Evolutionary conservation across 2,329 filamentous ascomycete genomes (phyloP).

Genomic region (Ramularia endophylla): DNA sequence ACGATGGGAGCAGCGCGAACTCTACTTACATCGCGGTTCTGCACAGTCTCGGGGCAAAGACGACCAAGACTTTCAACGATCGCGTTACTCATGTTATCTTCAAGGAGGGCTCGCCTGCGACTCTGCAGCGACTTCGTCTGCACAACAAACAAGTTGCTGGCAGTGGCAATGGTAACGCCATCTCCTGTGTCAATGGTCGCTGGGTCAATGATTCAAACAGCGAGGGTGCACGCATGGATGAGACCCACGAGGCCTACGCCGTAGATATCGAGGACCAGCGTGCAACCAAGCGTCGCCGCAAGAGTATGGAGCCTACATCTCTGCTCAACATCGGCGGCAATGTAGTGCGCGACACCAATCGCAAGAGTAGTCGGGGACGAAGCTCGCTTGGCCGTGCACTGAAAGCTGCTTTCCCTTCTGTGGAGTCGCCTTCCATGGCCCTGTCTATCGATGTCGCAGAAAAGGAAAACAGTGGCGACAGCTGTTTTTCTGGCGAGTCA

Average conservation of each 20-base stretch:
- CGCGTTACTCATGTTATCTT: slow-evolving; percentile 33
- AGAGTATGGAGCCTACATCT: slow-evolving; percentile 33
- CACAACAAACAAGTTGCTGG: slow-evolving; percentile 28
- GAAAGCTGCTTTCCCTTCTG: slow-evolving; percentile 17
- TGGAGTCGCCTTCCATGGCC: slow-evolving; percentile 9
- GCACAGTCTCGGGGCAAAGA: slow-evolving; percentile 31
- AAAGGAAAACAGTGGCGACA: slow-evolving; percentile 23
- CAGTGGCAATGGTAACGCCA: slow-evolving; percentile 17
- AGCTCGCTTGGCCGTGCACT: slow-evolving; percentile 23
- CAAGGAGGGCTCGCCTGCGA: slow-evolving; percentile 33
- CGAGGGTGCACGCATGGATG: slow-evolving; percentile 25
- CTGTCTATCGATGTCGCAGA: slow-evolving; percentile 10
- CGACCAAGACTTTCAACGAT: slow-evolving; percentile 32
- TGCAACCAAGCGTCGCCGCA: slow-evolving; percentile 28
- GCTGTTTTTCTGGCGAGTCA: slow-evolving; percentile 16
- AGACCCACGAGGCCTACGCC: slow-evolving; percentile 28
- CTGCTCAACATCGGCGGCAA: slow-evolving; percentile 29
- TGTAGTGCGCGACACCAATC: slow-evolving; percentile 27
- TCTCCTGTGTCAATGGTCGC: slow-evolving; percentile 34
- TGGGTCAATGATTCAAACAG: slow-evolving; percentile 34
- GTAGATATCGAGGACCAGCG: slow-evolving; percentile 30
- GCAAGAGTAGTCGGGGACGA: slow-evolving; percentile 26
- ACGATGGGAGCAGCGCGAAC: slow-evolving; percentile 31
- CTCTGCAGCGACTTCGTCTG: slow-evolving; percentile 28
- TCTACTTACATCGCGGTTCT: slow-evolving; percentile 30